phyloP scores from a whole-genome alignment of 1,139 yeast species.

The Wickerhamomyces sp. region DNA sequence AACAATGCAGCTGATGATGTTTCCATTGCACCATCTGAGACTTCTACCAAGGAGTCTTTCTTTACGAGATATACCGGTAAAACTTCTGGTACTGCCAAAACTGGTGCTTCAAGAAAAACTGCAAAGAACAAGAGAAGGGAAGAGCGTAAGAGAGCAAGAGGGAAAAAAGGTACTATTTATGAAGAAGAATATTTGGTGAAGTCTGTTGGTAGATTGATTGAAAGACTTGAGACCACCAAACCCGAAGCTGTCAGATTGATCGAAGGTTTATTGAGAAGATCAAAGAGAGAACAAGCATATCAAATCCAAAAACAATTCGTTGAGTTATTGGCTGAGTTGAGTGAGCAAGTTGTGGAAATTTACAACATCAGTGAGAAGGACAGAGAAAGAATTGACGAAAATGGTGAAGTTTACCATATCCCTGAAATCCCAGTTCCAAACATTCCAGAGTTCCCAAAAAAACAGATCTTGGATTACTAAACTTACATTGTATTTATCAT shows the following conservation, averaged over 20 bases:
- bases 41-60: constrained; percentile 88
- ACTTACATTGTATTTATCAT: background rate
- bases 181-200: constrained; percentile 92
- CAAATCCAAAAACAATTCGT: constrained; percentile 69
- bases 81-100: constrained; percentile 91
- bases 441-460: constrained; percentile 54
- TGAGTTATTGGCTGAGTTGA: constrained; percentile 50
- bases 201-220: constrained; percentile 84
- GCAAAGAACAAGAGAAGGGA: constrained; percentile 90
- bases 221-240: constrained; percentile 70
- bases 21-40: constrained; percentile 90
- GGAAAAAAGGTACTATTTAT: constrained; percentile 94
- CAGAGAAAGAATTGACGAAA: constrained; percentile 82
- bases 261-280: constrained; percentile 71
- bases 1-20: constrained; percentile 87
- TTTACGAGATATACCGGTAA: constrained; percentile 95
- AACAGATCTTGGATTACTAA: constrained; percentile 50
- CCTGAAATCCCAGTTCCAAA: constrained; percentile 69
- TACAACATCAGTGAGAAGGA: constrained; percentile 78
- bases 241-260: constrained; percentile 70
- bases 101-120: constrained; percentile 91
- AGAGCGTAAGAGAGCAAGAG: constrained; percentile 93
- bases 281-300: constrained; percentile 73
- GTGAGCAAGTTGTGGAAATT: constrained; percentile 63
- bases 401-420: constrained; percentile 73